Conservation (phyloP, 2,329 filamentous ascomycete genomes). For the Colletotrichum trifolii region DNA sequence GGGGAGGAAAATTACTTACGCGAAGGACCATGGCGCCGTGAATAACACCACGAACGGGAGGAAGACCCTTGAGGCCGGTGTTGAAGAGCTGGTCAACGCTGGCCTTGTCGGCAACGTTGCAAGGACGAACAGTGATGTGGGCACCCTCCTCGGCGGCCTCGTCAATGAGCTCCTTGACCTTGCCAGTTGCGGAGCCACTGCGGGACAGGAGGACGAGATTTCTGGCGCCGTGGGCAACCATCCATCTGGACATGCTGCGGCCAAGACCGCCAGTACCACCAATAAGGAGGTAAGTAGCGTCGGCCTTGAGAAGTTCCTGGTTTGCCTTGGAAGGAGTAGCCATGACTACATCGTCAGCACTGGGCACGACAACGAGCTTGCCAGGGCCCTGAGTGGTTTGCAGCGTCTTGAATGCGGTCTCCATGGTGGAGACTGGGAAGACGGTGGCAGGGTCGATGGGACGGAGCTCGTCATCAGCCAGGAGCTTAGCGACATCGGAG, state of each 20-base stretch:
- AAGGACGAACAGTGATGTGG: constrained; percentile 56
- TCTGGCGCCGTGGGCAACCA: constrained; percentile 59
- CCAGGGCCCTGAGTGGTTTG: constrained; percentile 51
- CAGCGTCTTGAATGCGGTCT: constrained; percentile 49
- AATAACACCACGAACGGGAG: constrained; percentile 55
- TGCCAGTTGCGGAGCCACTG: constrained; percentile 53
- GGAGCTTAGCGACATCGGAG: constrained; percentile 48
- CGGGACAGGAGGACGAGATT: constrained; percentile 62
- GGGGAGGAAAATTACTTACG: constrained; percentile 10
- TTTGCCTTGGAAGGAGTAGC: constrained; percentile 50
- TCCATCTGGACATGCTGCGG: constrained; percentile 59
- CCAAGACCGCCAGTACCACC: constrained; percentile 65
- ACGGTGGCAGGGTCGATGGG: constrained; percentile 49
- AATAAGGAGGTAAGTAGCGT: constrained; percentile 62
- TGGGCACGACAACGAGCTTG: constrained; percentile 57
- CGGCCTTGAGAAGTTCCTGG: constrained; percentile 48
- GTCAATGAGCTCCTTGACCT: constrained; percentile 48
- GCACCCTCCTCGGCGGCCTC: constrained; percentile 53
- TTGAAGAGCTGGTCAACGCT: constrained; percentile 36
- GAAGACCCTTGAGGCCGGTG: constrained; percentile 42
- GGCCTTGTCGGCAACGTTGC: constrained; percentile 58
- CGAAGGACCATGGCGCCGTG: constrained; percentile 58
- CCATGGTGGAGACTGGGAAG: constrained; percentile 52
- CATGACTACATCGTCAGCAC: constrained; percentile 54
- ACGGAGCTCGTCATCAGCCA: constrained; percentile 48